Base-by-base conservation (phyloP, 495 filamentous ascomycete species). In the Elaphomyces granulatus region DNA sequence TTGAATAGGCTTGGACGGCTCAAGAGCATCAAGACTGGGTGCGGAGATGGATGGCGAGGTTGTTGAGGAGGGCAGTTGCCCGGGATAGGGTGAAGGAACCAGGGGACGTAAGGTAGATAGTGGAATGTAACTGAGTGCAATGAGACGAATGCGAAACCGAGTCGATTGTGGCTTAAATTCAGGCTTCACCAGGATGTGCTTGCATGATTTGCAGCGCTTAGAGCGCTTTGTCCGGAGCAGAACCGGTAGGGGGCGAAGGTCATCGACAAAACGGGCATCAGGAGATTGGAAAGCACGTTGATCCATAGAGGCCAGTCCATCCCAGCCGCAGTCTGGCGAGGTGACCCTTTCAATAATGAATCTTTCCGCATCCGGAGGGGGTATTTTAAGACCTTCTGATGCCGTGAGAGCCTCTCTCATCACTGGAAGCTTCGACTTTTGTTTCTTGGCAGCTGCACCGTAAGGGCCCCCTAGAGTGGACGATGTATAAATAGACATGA, bases 111-210 rank as follows among this genome's bases (percentile, higher is more conserved):
- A 72, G 12, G 61, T 64, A 39, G 95, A 71, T 18, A 77, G 75
- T 2, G 92, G 90, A 46, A 98, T 81, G 62, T 90, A 87, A 61
- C 80, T 86, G 45, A 83, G 67, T 7, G 90, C 90, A 14, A 95
- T 80, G 14, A 95, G 74, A 39, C 80, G 75, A 59, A 96, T 94
- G 35, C 83, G 74, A 70, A 85, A 94, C 31, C 86, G 79, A 8
- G 83, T 90, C 12, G 76, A 84, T 34, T 72, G 68, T 9, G 93
- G 75, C 54, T 95, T 95, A 43, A 75, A 70, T 60, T 98, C 92
- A n/a, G 86, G 88, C 54, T 90, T 90, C 37, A 81, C 80, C 52
- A 98, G 79, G 59, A 95, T 94, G 65, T 95, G 88, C 3, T 88
- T 80, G 67, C 90, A 98, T 8, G 77, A 72, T 44, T 80, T 75